Evolutionary conservation across 768 basidiomycete genomes (phyloP), one percentile per base, ranked within the genome.

Genomic region (Mycena leptocephala): DNA sequence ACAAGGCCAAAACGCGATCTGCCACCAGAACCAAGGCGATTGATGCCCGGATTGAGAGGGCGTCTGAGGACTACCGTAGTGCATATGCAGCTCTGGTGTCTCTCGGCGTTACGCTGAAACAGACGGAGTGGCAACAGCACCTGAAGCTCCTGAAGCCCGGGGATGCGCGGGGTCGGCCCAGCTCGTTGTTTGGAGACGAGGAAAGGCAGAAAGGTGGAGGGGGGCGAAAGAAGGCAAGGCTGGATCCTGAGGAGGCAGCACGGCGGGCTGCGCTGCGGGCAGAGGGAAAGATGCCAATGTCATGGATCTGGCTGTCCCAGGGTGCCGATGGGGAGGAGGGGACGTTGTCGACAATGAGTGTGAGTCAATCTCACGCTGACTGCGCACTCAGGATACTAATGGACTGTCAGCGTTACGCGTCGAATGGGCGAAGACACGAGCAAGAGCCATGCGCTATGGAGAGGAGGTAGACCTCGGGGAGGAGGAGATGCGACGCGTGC

Each of bases 401-500:
- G 16, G 9, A 3, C 13, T 24, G n/a, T 24, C 10, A 74, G 72
- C 65, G 5, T 37, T 74, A 20, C 56, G 72, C 5, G 35, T 74
- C 8, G 72, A 74, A 39, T 74, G 72, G 72, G 66, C 66, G 14
- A 68, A 68, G 51, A 74, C 55, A 3, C 64, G 64, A 1, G 72
- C 72, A 6, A 43, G 41, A n/a, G 70, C 70, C 2, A 63, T 68
- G 66, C 66, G 75, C 6, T 62, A 70, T 24, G 37, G 7, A n/a
- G n/a, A n/a, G n/a, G n/a, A n/a, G n/a, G n/a, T n/a, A n/a, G n/a
- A n/a, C n/a, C 48, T 76, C 9, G 43, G n/a, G n/a, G n/a, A 76
- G 39, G 75, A 76, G 35, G 75, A 76, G 56, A 76, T 76, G 75
- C 75, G 75, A 16, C 70, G 75, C 9, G 66, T 74, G 4, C 22